These are phyloP conservation scores for Peronosclerospora sorghi DNA, from an alignment of 352 stramenopile species.

Conservation along the genomic window DNA sequence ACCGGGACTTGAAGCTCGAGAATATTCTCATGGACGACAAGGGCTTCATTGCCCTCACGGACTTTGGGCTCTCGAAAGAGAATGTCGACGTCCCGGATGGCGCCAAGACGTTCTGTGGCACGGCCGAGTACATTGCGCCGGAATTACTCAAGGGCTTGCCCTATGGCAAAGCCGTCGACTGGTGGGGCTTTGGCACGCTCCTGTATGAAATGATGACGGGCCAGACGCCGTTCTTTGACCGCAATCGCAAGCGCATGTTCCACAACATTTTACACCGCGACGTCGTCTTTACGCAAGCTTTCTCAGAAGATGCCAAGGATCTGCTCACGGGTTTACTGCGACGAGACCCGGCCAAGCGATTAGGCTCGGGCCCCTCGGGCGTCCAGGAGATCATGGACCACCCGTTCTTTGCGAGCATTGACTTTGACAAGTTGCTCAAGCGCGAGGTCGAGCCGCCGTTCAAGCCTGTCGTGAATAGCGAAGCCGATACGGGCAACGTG, in stretches of 20 bases:
- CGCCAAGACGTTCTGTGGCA: slow-evolving; percentile 89
- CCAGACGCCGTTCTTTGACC: slow-evolving; percentile 91
- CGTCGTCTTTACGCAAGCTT: slow-evolving; percentile 77
- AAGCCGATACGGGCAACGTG: slow-evolving; percentile 79
- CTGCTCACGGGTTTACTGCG: slow-evolving; percentile 70
- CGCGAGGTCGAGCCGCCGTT: slow-evolving; percentile 81
- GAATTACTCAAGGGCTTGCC: slow-evolving; percentile 83
- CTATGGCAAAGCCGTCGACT: slow-evolving; percentile 88
- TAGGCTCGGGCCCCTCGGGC: slow-evolving; percentile 70
- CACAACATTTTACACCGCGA: slow-evolving; percentile 88
- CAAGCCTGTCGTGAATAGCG: slow-evolving; percentile 76
- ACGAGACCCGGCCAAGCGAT: slow-evolving; percentile 70
- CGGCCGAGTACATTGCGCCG: slow-evolving; percentile 88
- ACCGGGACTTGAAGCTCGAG: slow-evolving; percentile 91
- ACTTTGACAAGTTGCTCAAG: slow-evolving; percentile 72
- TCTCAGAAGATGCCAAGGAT: slow-evolving; percentile 82
- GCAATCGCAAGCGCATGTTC: slow-evolving; percentile 92
- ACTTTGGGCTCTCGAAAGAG: slow-evolving; percentile 90
- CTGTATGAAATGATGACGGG: slow-evolving; percentile 94
- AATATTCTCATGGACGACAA: slow-evolving; percentile 93
- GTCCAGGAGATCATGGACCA: slow-evolving; percentile 86
- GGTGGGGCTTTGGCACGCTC: slow-evolving; percentile 89
- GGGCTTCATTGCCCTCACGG: slow-evolving; percentile 87
- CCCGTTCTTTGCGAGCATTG: slow-evolving; percentile 80
- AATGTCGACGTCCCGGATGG: slow-evolving; percentile 81